phyloP scores from a whole-genome alignment of 2,329 filamentous ascomycete genomes.

The Scedosporium dehoogii region DNA sequence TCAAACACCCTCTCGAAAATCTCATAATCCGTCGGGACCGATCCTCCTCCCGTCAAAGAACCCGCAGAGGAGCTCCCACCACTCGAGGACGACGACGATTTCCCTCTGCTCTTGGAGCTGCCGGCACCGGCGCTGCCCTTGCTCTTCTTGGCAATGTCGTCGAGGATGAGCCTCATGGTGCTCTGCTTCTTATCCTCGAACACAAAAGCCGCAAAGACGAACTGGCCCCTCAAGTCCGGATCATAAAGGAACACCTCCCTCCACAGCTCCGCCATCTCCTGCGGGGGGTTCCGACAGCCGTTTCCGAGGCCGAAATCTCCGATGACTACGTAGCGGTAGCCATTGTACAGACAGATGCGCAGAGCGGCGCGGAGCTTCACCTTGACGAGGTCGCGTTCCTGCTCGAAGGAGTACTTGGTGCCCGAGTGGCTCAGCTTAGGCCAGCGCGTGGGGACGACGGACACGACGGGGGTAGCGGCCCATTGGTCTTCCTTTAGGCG shows the following conservation, averaged over 20 bases:
- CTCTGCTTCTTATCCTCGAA: conserved; percentile 49
- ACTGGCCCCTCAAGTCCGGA: conserved; percentile 50
- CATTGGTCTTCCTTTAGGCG: conserved; percentile 40
- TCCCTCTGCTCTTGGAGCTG: conserved; percentile 24
- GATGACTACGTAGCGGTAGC: conserved; percentile 47
- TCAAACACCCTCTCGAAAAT: conserved; percentile 46
- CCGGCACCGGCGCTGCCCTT: conserved; percentile 12
- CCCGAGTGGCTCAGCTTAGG: conserved; percentile 62
- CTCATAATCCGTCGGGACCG: conserved; percentile 30
- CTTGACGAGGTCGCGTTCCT: conserved; percentile 61
- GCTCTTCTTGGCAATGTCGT: conserved; percentile 45
- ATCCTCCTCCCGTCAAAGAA: conserved; percentile 14
- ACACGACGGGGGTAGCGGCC: conserved; percentile 59
- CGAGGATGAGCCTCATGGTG: conserved; percentile 41
- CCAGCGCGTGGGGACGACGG: conserved; percentile 60
- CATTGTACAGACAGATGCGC: conserved; percentile 55
- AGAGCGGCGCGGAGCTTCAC: conserved; percentile 65
- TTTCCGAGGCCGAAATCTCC: conserved; percentile 58
- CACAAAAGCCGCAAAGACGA: conserved; percentile 52
- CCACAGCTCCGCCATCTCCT: conserved; percentile 57
- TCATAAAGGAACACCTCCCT: conserved; percentile 54
- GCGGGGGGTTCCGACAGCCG: conserved; percentile 52
- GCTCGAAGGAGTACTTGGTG: conserved; percentile 60
- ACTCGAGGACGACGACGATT: conserved; percentile 13
- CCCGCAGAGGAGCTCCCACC: conserved; percentile 16